These are phyloP conservation scores for Myochromella boudieri DNA, from an alignment of 768 basidiomycete species.

Conservation along the genomic window DNA sequence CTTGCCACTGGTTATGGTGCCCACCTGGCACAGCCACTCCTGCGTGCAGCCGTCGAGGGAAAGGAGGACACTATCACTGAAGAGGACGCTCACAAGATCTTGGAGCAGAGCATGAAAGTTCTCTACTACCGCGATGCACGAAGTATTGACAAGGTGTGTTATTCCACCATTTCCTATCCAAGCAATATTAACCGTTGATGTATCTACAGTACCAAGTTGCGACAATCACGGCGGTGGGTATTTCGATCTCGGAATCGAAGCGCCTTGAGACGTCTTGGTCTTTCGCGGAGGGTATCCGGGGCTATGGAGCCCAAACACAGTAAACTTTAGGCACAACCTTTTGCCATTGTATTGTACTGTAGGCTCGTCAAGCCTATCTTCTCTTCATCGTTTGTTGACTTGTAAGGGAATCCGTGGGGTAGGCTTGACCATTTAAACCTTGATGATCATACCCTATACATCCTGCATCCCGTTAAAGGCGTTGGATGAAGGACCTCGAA, in stretches of 20 bases:
- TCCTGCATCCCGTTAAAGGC: too few species aligned
- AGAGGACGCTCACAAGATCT: conserved; percentile 73
- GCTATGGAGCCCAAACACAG: conserved; percentile 91
- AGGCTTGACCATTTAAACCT: too few species aligned
- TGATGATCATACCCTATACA: too few species aligned
- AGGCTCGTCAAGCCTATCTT: too few species aligned
- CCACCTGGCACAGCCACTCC: conserved; percentile 89
- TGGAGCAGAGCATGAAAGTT: conserved; percentile 88
- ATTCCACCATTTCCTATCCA: not conserved
- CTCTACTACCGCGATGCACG: conserved; percentile 96
- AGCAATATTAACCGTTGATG: not conserved
- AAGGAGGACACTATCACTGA: conserved; percentile 72
- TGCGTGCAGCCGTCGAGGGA: conserved; percentile 89
- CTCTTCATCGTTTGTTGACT: too few species aligned
- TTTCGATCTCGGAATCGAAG: conserved; percentile 76
- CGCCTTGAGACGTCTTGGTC: conserved; percentile 80
- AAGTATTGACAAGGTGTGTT: conserved; percentile 86
- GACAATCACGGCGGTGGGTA: conserved; percentile 75
- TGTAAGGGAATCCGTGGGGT: too few species aligned
- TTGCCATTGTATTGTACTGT: too few species aligned
- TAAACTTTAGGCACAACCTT: too few species aligned
- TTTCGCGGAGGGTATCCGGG: conserved; percentile 90
- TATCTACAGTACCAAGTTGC: conserved; percentile 89
- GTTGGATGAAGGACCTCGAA: too few species aligned
- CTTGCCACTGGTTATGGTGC: conserved; percentile 94